Evolutionary conservation across 2,329 filamentous ascomycete species (phyloP).

Genomic region (Helotiales sp.): DNA sequence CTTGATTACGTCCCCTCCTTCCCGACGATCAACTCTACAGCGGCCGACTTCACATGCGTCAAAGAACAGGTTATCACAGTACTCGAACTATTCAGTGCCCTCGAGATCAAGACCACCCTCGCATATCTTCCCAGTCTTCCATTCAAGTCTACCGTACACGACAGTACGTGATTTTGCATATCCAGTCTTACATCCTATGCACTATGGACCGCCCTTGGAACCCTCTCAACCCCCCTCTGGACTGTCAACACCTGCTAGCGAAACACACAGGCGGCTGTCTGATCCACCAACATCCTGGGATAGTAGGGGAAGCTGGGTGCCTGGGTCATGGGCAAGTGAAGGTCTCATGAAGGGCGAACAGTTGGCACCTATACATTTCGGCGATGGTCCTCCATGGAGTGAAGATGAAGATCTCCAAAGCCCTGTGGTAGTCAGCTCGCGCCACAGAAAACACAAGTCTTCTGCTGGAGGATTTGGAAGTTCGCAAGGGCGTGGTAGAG

Average conservation of each 20-base stretch:
- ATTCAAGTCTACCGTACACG: slow-evolving; percentile 86
- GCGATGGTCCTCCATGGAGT: slow-evolving; percentile 89
- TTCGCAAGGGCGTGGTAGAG: slow-evolving; percentile 48
- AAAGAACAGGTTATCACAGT: slow-evolving; percentile 82
- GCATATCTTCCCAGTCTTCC: slow-evolving; percentile 81
- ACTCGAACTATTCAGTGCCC: slow-evolving; percentile 71
- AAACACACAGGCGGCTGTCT: slow-evolving; percentile 75
- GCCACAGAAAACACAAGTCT: slow-evolving; percentile 86
- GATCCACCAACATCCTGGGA: slow-evolving; percentile 82
- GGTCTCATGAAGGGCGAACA: slow-evolving; percentile 68
- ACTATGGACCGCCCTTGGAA: slow-evolving; percentile 90
- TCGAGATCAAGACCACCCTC: slow-evolving; percentile 79
- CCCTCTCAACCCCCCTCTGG: slow-evolving; percentile 72
- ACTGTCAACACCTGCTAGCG: slow-evolving; percentile 83
- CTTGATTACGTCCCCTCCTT: slow-evolving; percentile 58
- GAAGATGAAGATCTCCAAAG: slow-evolving; percentile 95
- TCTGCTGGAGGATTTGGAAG: slow-evolving; percentile 55
- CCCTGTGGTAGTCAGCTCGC: slow-evolving; percentile 80
- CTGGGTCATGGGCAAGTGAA: slow-evolving; percentile 46
- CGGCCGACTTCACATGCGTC: slow-evolving; percentile 77
- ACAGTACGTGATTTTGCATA: slow-evolving; percentile 97
- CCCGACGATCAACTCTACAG: slow-evolving; percentile 63
- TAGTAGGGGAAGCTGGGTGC: slow-evolving; percentile 64
- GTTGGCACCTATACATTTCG: slow-evolving; percentile 81
- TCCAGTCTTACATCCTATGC: slow-evolving; percentile 78